These are phyloP conservation scores for Pichia sporocuriosa DNA, from an alignment of 805 yeast species.

Conservation along the genomic window DNA sequence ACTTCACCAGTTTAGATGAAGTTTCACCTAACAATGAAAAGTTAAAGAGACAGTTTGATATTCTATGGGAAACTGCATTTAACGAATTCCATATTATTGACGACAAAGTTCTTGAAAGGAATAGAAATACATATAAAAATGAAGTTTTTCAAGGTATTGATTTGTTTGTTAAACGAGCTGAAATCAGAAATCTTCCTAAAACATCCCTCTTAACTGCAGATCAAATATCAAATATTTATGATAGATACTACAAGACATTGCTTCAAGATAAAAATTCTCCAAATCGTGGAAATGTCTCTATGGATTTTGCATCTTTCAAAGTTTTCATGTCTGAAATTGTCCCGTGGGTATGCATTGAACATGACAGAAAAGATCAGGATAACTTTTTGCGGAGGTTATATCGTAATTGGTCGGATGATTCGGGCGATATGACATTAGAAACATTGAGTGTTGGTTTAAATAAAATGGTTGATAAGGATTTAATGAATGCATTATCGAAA, in stretches of 20 bases:
- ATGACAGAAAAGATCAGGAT: slow-evolving; percentile 28
- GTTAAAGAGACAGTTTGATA: slow-evolving; percentile 79
- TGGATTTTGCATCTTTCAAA: slow-evolving; percentile 68
- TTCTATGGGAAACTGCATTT: slow-evolving; percentile 83
- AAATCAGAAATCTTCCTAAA: slow-evolving; percentile 77
- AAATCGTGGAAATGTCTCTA: slow-evolving; percentile 58
- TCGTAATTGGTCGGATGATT: slow-evolving; percentile 58
- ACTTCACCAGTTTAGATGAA: slow-evolving; percentile 69
- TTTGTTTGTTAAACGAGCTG: slow-evolving; percentile 85
- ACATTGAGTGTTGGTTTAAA: slow-evolving; percentile 73
- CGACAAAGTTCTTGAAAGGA: slow-evolving; percentile 63
- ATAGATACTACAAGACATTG: slow-evolving; percentile 71
- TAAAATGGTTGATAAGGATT: slow-evolving; percentile 58
- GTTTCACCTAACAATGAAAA: slow-evolving; percentile 57
- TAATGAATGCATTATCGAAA: slow-evolving; percentile 71
- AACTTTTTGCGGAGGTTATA: slow-evolving; percentile 61
- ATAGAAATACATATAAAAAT: slow-evolving; percentile 64
- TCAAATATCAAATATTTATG: slow-evolving; percentile 69
- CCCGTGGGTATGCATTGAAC: slow-evolving; percentile 56
- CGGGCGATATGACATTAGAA: slow-evolving; percentile 54
- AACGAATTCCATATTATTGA: slow-evolving; percentile 79
- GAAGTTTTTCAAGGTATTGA: slow-evolving; percentile 83
- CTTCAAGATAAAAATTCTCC: slow-evolving; percentile 53
- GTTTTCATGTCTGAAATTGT: slow-evolving; percentile 72
- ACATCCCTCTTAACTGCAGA: slow-evolving; percentile 51